Evolutionary conservation across 495 filamentous ascomycete genomes (phyloP).

Genomic region (Schizothecium vesticola): DNA sequence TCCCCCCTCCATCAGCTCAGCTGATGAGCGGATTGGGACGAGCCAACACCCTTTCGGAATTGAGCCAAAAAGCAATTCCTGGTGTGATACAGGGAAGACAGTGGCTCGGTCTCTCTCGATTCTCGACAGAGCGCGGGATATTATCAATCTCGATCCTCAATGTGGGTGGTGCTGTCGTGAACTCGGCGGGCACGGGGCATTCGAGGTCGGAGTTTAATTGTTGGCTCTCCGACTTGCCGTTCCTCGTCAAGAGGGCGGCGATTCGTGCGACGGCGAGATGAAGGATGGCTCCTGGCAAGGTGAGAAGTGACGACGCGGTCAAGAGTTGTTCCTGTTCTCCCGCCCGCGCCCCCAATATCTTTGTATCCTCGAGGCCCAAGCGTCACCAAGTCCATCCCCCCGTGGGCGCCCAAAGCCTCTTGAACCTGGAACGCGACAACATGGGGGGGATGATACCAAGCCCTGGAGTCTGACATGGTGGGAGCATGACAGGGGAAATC

Average conservation of each 20-base stretch:
- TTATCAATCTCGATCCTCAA: slow-evolving; percentile 17
- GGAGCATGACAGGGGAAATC: neutral
- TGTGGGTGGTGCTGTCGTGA: neutral
- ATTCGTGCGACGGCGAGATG: neutral
- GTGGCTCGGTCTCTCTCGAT: neutral
- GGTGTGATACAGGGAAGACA: slow-evolving; percentile 5
- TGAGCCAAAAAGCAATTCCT: slow-evolving; percentile 22
- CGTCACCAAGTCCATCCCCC: neutral
- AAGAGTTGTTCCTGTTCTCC: neutral
- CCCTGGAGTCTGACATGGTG: neutral
- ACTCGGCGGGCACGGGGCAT: neutral
- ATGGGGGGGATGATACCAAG: neutral
- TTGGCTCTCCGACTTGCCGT: neutral
- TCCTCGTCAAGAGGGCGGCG: neutral
- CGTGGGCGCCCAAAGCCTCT: neutral
- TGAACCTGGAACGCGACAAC: neutral
- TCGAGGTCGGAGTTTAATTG: neutral
- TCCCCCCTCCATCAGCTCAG: slow-evolving; percentile 10
- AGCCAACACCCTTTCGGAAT: slow-evolving; percentile 19
- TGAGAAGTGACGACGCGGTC: neutral
- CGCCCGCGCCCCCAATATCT: neutral
- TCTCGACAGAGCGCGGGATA: slow-evolving; percentile 9
- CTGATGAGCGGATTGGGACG: slow-evolving; percentile 12
- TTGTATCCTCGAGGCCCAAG: neutral
- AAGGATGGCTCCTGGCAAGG: neutral